phyloP scores from a whole-genome alignment of 208 protist species.

The Wallacemonas sp. region DNA sequence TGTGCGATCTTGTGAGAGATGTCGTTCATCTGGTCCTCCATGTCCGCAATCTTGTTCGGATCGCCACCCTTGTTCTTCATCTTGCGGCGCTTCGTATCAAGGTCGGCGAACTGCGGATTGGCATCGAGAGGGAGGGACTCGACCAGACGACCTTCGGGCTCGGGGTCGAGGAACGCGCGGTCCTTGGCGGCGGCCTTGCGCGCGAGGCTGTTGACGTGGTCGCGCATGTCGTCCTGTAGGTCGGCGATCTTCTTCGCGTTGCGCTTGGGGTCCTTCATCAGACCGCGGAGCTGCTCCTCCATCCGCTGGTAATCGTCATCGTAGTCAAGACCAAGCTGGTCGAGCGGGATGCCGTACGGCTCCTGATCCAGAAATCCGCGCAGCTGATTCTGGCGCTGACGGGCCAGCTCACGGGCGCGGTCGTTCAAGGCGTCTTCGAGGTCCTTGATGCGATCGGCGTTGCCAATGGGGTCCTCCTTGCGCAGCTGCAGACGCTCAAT shows the following conservation, averaged over 20 bases:
- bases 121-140: slow-evolving; percentile 51
- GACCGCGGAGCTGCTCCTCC: slow-evolving; percentile 53
- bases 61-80: slow-evolving; percentile 35
- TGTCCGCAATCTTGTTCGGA: slow-evolving; percentile 35
- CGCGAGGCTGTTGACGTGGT: slow-evolving; percentile 49
- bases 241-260: slow-evolving; percentile 53
- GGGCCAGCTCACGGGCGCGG: slow-evolving; percentile 55
- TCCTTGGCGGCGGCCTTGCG: slow-evolving; percentile 43
- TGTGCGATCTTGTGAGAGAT: slow-evolving; percentile 66
- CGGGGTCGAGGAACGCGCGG: slow-evolving; percentile 64
- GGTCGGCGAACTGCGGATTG: slow-evolving; percentile 53
- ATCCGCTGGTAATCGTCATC: slow-evolving; percentile 48
- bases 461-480: slow-evolving; percentile 43
- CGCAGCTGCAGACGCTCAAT: slow-evolving; percentile 55
- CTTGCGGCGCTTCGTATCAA: slow-evolving; percentile 62
- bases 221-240: slow-evolving; percentile 47
- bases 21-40: slow-evolving; percentile 76
- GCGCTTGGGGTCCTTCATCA: slow-evolving; percentile 50
- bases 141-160: slow-evolving; percentile 56
- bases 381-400: slow-evolving; percentile 30
- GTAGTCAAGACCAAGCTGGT: slow-evolving; percentile 64
- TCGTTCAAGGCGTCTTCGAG: slow-evolving; percentile 71
- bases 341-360: slow-evolving; percentile 66
- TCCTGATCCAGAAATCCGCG: slow-evolving; percentile 64
- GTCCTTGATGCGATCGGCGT: slow-evolving; percentile 36